phyloP scores from a whole-genome alignment of 2,329 filamentous ascomycete genomes.

The Microcyclospora pomicola region DNA sequence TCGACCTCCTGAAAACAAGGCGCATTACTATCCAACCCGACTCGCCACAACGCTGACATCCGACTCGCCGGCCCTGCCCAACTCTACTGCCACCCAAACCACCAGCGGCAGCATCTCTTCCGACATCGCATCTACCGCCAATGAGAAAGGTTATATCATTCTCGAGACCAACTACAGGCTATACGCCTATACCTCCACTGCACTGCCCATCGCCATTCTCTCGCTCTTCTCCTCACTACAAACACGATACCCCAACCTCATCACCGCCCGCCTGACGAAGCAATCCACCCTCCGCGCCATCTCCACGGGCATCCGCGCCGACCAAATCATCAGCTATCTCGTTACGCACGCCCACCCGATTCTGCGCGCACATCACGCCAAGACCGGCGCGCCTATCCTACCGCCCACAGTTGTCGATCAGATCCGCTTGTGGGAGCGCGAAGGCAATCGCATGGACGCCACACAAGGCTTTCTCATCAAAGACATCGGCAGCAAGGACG shows the following conservation, averaged over 20 bases:
- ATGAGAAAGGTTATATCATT: constrained; percentile 70
- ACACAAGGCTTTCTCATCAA: constrained; percentile 76
- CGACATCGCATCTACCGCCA: constrained; percentile 20
- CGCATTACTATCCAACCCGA: constrained; percentile 72
- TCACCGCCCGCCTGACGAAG: constrained; percentile 81
- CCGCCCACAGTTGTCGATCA: constrained; percentile 96
- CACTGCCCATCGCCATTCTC: constrained; percentile 86
- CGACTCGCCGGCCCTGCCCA: constrained; percentile 58
- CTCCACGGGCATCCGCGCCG: constrained; percentile 76
- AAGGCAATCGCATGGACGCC: constrained; percentile 84
- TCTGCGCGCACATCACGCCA: constrained; percentile 50
- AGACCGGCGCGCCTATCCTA: constrained; percentile 49
- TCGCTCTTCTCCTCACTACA: constrained; percentile 77
- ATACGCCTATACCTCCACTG: constrained; percentile 91
- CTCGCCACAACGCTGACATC: constrained; percentile 85
- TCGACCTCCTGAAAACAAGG: constrained; percentile 31
- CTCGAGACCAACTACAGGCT: constrained; percentile 96
- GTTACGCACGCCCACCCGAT: constrained; percentile 88
- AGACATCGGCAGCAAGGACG: constrained; percentile 53
- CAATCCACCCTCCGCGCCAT: constrained; percentile 80
- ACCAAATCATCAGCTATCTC: constrained; percentile 91
- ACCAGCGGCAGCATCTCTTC: constrained; percentile 31
- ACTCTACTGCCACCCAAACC: constrained; percentile 51
- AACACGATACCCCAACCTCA: constrained; percentile 86
- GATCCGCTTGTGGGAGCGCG: constrained; percentile 93